Conservation (phyloP, 106 monocot genomes). For the Chionographis japonica region DNA sequence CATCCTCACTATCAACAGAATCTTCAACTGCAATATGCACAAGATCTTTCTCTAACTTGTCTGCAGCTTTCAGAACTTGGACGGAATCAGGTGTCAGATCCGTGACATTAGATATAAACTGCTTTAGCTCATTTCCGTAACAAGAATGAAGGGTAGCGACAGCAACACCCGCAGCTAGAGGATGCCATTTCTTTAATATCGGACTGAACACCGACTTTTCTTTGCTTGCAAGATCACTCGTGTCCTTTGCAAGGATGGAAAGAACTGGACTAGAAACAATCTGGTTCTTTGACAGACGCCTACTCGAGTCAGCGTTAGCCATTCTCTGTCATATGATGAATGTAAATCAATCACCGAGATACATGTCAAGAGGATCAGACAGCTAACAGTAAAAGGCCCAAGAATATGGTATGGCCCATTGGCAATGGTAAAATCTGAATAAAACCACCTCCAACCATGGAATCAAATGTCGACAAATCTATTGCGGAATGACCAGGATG, state of each 20-base stretch:
- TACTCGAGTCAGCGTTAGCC: constrained; percentile 78
- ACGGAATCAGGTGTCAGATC: constrained; percentile 83
- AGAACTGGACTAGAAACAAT: constrained; percentile 50
- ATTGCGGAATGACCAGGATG: too few relatives aligned
- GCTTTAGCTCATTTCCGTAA: constrained; percentile 91
- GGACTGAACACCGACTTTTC: constrained; percentile 83
- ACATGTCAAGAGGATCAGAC: too few relatives aligned
- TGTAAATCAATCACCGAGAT: neutral
- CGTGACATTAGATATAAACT: constrained; percentile 71
- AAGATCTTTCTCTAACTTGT: constrained; percentile 90
- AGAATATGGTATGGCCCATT: neutral
- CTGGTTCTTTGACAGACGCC: constrained; percentile 46
- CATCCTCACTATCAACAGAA: constrained; percentile 98
- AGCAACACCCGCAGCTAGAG: constrained; percentile 90
- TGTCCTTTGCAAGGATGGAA: constrained; percentile 84
- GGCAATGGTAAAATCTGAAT: too few relatives aligned
- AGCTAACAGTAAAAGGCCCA: too few relatives aligned
- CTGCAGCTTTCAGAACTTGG: constrained; percentile 86
- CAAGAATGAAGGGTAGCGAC: constrained; percentile 94
- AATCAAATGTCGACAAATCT: too few relatives aligned
- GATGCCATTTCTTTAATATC: constrained; percentile 89
- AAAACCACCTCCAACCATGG: too few relatives aligned
- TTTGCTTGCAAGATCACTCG: constrained; percentile 77
- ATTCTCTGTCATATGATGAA: constrained; percentile 51
- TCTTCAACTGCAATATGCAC: constrained; percentile 94